Evolutionary conservation across 257 asterid genomes (phyloP), one percentile per base, ranked within the genome.

Genomic region (Solanum neorickii): DNA sequence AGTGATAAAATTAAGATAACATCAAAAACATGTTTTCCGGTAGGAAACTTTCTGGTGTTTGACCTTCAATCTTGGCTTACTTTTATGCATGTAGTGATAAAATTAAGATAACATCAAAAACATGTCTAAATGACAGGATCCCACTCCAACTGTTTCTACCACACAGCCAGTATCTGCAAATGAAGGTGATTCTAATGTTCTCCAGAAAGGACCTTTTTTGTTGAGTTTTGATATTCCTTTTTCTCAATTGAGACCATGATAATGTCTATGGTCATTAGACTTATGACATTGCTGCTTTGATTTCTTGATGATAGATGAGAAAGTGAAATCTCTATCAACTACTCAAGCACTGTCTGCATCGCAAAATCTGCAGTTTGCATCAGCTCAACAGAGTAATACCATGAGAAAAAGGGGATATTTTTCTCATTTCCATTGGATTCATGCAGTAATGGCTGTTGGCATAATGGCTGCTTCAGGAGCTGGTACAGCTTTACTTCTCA

Each of bases 381-480:
- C 94, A 75, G 90, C 78, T 88, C 88, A 88, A n/a, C 68, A 47
- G 27, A 88, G 87, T 66, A 90, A 91, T 66, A 90, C 87, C 82
- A 44, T 86, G 87, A 87, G 94, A 56, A 95, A 87, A 87, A 78
- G 88, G 86, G 96, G 97, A 69, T 89, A 87, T 75, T 86, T 93
- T 60, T 87, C 95, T 87, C 91, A 86, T 33, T 94, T 96, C 92
- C 96, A 90, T 85, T 97, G 99, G 99, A 93, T 93, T 89, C 98
- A 96, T 87, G 98, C 93, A 69, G 75, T 97, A 90, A 88, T 93
- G 90, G 98, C 96, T 78, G 92, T 96, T 23, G 95, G 98, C n/a
- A 83, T 93, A 80, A 88, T 97, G 89, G 94, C 97, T 87, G 94
- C 83, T 87, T 93, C 99, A 59, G 99, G 99, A 86, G 95, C 95